phyloP scores from a whole-genome alignment of 169 alveolate species.

The Cryptosporidium andersoni region DNA sequence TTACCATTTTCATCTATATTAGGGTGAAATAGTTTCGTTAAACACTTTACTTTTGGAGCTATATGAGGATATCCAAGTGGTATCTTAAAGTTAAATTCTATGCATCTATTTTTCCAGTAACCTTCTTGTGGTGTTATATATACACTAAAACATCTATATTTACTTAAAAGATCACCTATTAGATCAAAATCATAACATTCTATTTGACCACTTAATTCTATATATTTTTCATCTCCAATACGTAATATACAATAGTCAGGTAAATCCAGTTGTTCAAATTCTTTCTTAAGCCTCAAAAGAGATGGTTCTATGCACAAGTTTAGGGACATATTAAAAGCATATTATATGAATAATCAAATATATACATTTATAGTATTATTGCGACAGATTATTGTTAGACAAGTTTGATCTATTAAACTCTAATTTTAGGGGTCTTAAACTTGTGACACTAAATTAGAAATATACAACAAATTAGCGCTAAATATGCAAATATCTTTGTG shows the following conservation, averaged over 20 bases:
- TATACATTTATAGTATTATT: neutral
- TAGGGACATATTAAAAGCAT: neutral
- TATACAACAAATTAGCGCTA: too few species aligned
- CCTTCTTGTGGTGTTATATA: conserved; percentile 39
- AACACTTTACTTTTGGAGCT: conserved; percentile 84
- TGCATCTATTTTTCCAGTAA: conserved; percentile 23
- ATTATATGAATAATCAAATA: neutral
- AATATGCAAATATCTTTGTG: too few species aligned
- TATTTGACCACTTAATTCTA: neutral
- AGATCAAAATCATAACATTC: neutral
- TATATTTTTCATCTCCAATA: conserved; percentile 17
- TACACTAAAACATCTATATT: conserved; percentile 22
- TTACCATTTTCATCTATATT: conserved; percentile 91
- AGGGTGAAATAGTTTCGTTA: conserved; percentile 87
- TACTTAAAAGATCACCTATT: neutral
- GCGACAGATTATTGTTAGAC: too few species aligned
- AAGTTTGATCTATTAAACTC: too few species aligned
- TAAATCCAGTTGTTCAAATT: conserved; percentile 42
- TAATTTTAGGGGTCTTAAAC: too few species aligned
- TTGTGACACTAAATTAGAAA: too few species aligned
- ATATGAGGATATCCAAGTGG: conserved; percentile 80
- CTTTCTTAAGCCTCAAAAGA: conserved; percentile 32
- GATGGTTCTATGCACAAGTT: conserved; percentile 13
- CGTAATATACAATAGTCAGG: conserved; percentile 52
- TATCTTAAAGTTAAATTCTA: conserved; percentile 37